Evolutionary conservation across 306 rosid species (phyloP).

Genomic region (Lathyrus tuberosus): DNA sequence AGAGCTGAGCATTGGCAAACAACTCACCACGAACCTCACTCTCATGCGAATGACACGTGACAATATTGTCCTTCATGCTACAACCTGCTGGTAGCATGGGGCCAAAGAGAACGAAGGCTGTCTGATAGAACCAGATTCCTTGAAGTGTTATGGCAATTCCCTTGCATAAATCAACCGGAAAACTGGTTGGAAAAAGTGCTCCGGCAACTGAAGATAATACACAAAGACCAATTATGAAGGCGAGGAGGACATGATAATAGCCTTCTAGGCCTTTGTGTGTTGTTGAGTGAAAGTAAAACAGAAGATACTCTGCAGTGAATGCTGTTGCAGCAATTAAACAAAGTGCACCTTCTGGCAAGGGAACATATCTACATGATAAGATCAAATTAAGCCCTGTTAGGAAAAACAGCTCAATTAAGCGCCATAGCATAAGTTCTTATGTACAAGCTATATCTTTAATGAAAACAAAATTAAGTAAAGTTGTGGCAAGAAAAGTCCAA

Average conservation of each 20-base stretch:
- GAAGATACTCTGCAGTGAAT: slow-evolving; percentile 75
- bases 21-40: slow-evolving; percentile 73
- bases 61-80: slow-evolving; percentile 45
- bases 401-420: background rate
- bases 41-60: slow-evolving; percentile 62
- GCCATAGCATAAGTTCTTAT: background rate
- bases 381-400: background rate
- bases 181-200: slow-evolving; percentile 69
- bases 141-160: slow-evolving; percentile 76
- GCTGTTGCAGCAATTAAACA: slow-evolving; percentile 74
- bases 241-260: slow-evolving; percentile 79
- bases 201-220: slow-evolving; percentile 61
- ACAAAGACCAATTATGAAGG: slow-evolving; percentile 66
- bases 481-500: background rate
- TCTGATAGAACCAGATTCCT: slow-evolving; percentile 92
- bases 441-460: background rate
- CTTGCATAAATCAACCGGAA: slow-evolving; percentile 66
- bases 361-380: slow-evolving; percentile 51
- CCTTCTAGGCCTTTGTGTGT: slow-evolving; percentile 85
- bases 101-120: slow-evolving; percentile 83
- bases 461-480: background rate
- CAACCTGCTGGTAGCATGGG: slow-evolving; percentile 90
- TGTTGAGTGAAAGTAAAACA: slow-evolving; percentile 85
- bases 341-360: slow-evolving; percentile 70
- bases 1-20: slow-evolving; percentile 80